Evolutionary conservation across 1,284 basidiomycete genomes (phyloP), one percentile per base, ranked within the genome.

Genomic region (Tetrapyrgos nigripes): DNA sequence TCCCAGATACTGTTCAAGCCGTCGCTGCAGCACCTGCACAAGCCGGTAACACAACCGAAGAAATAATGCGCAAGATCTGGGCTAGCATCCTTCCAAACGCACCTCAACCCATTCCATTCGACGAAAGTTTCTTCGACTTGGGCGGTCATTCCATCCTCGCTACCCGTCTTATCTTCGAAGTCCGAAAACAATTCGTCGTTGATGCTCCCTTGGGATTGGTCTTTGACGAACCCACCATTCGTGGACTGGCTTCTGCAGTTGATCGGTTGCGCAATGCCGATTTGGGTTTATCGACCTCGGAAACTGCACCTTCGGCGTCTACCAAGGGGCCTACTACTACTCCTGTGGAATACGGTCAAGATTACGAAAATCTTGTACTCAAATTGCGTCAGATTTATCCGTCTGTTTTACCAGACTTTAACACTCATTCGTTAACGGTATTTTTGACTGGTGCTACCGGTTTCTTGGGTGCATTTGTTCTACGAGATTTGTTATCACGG

Each of bases 111-210:
- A 88, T 99, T 49, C 92, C 94, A 11, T 75, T 93, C 10, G 92
- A 98, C 72, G 97, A 99, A 70, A 94, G 87, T 74, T 99, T 99
- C 85, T 99, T 98, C 77, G 97, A 99, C 75, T 84, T 99, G 28
- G 97, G 97, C 37, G 97, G 97, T 2, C 97, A 99, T 78, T 99
- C 97, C 13, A 98, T 99, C 69, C 86, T 99, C 24, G 97, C 97
- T 0, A 99, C 97, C 3, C 89, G 97, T 28, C 86, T 99, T 62
- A 94, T 99, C 65, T 99, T 99, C 71, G 95, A 98, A 76, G 90
- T 99, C 61, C 90, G 97, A 71, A 98, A 97, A 78, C 79, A 84
- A 0, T 97, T 99, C 70, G 91, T 97, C 13, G 84, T 98, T 44
- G 90, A 96, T 60, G 94, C 94, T 2, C 97, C 97, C 0, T 81